phyloP scores from a whole-genome alignment of 2,329 filamentous ascomycete species.

The Arthrinium phaeospermum region DNA sequence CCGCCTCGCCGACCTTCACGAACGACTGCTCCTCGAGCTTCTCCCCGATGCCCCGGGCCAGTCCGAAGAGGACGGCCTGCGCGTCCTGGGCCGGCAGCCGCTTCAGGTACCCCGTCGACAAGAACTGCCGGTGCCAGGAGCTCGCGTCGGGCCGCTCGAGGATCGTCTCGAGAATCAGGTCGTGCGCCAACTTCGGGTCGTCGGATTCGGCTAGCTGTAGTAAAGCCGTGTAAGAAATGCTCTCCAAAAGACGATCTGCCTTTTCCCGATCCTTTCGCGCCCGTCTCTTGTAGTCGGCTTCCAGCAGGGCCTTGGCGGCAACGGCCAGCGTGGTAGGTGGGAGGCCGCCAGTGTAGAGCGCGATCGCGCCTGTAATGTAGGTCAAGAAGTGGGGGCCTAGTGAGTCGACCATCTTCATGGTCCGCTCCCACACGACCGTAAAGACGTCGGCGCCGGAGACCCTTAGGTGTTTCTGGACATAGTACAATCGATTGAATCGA shows the following conservation, averaged over 20 bases:
- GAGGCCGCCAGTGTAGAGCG: background rate
- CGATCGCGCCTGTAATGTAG: background rate
- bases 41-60: constrained; percentile 36
- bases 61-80: constrained; percentile 33
- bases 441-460: background rate
- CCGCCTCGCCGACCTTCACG: constrained; percentile 27
- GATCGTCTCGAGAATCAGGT: constrained; percentile 38
- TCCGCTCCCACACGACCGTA: background rate
- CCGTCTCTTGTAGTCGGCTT: background rate
- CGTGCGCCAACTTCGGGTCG: constrained; percentile 36
- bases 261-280: background rate
- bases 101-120: constrained; percentile 35
- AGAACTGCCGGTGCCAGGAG: constrained; percentile 40
- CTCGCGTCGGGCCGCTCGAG: constrained; percentile 37
- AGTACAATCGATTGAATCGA: background rate
- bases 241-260: background rate
- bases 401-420: constrained; percentile 4
- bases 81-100: constrained; percentile 35
- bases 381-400: background rate
- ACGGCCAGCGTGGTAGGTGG: background rate
- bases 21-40: constrained; percentile 33
- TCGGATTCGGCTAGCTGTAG: constrained; percentile 34
- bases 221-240: background rate
- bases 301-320: background rate
- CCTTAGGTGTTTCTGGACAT: background rate